These are phyloP conservation scores for Spergularia marina DNA, from an alignment of 148 eudicot species.

Conservation along the genomic window DNA sequence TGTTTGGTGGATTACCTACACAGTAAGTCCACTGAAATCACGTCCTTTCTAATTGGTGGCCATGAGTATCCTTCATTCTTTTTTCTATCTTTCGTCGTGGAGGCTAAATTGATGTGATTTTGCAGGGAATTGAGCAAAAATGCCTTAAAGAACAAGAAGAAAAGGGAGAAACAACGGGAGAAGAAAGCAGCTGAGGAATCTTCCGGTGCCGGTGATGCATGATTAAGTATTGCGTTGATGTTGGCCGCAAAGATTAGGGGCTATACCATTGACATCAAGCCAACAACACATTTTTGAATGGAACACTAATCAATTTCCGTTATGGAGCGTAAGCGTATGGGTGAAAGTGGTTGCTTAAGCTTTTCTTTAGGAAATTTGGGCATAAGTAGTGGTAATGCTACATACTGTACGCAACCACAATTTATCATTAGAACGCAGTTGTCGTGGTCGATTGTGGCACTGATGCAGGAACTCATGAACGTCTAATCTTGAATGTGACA, in stretches of 20 bases:
- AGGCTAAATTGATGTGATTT: slow-evolving; percentile 12
- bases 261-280: neutral
- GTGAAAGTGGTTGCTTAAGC: neutral
- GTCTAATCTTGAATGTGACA: too few species aligned
- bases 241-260: neutral
- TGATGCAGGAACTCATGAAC: too few species aligned
- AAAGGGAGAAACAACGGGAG: slow-evolving; percentile 85
- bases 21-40: slow-evolving; percentile 21
- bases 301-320: neutral
- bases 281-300: slow-evolving; percentile 9
- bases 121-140: slow-evolving; percentile 87
- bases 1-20: slow-evolving; percentile 60
- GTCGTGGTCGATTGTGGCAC: too few species aligned
- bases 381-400: neutral
- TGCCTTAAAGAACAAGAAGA: slow-evolving; percentile 89
- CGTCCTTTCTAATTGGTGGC: neutral
- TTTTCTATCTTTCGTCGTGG: neutral
- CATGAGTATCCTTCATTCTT: neutral
- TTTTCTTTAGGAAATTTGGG: neutral
- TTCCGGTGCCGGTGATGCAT: slow-evolving; percentile 41
- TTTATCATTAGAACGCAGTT: neutral
- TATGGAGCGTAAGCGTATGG: neutral
- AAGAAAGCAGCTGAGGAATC: slow-evolving; percentile 81
- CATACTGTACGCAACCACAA: neutral
- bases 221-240: slow-evolving; percentile 10